Evolutionary conservation across 345 rosid species (phyloP).

Genomic region (Pistacia vera): DNA sequence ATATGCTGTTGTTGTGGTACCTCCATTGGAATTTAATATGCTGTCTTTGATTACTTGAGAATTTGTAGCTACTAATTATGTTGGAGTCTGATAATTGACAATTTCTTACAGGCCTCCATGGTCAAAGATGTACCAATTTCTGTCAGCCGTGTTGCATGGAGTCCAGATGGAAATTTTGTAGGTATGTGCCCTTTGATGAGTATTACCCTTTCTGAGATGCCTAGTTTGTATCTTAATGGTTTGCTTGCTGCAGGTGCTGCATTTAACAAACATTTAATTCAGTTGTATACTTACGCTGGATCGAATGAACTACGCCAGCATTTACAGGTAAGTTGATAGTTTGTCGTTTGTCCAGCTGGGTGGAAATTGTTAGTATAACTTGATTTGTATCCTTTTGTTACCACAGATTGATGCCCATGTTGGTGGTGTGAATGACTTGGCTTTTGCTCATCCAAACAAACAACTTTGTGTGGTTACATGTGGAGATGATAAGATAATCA

Average conservation of each 20-base stretch:
- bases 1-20: constrained; percentile 5
- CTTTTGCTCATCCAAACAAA: constrained; percentile 83
- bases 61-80: constrained; percentile 18
- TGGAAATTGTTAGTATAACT: constrained; percentile 11
- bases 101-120: constrained; percentile 42
- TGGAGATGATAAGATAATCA: constrained; percentile 89
- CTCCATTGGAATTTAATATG: neutral
- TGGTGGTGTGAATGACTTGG: constrained; percentile 88
- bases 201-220: constrained; percentile 8
- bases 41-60: constrained; percentile 1
- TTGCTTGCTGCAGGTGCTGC: constrained; percentile 64
- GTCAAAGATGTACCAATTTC: constrained; percentile 46
- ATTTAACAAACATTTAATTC: constrained; percentile 69
- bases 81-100: constrained; percentile 20
- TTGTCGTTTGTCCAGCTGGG: constrained; percentile 10
- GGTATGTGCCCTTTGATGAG: constrained; percentile 42
- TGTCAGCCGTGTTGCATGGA: constrained; percentile 68
- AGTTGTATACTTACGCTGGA: constrained; percentile 60
- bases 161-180: constrained; percentile 63
- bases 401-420: constrained; percentile 82
- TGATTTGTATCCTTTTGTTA: constrained; percentile 22
- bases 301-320: constrained; percentile 60
- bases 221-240: constrained; percentile 28
- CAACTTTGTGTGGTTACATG: constrained; percentile 83
- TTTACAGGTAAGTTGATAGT: constrained; percentile 47